These are phyloP conservation scores for Porcisia deanei DNA, from an alignment of 208 protist genomes.

Conservation along the genomic window DNA sequence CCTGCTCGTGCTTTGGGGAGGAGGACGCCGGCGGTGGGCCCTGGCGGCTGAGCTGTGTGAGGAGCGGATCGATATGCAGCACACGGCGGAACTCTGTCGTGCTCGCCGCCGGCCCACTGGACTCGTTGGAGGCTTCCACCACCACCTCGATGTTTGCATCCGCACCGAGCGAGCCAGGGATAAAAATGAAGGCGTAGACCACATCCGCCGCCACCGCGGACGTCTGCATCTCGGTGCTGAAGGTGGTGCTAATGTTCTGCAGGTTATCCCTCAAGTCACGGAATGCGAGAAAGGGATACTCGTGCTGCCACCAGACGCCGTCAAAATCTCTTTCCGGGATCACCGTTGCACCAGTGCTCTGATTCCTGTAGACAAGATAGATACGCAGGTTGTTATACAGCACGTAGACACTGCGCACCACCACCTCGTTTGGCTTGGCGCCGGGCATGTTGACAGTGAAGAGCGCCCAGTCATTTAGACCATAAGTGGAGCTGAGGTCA, in stretches of 20 bases:
- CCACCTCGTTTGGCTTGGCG: constrained; percentile 41
- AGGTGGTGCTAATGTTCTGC: constrained; percentile 50
- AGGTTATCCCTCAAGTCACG: constrained; percentile 49
- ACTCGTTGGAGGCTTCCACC: constrained; percentile 46
- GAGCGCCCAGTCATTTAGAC: constrained; percentile 80
- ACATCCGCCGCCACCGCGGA: constrained; percentile 31
- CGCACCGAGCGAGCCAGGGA: constrained; percentile 60
- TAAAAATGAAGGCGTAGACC: constrained; percentile 74
- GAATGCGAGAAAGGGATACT: constrained; percentile 77
- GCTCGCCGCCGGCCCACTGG: constrained; percentile 21
- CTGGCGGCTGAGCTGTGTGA: constrained; percentile 75
- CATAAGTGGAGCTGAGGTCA: constrained; percentile 71
- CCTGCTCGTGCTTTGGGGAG: constrained; percentile 1
- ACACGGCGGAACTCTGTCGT: constrained; percentile 58
- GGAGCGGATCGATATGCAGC: constrained; percentile 67
- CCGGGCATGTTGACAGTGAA: constrained; percentile 61
- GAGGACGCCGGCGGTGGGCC: constrained; percentile 34
- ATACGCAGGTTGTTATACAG: constrained; percentile 45
- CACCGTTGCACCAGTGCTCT: constrained; percentile 34
- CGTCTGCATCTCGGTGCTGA: constrained; percentile 29
- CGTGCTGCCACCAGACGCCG: constrained; percentile 71
- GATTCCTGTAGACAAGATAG: constrained; percentile 66
- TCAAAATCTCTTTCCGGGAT: constrained; percentile 23
- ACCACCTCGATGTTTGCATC: constrained; percentile 65
- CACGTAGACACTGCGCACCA: constrained; percentile 51